These are phyloP conservation scores for Dendrothele bispora DNA, from an alignment of 768 basidiomycete genomes.

Conservation along the genomic window DNA sequence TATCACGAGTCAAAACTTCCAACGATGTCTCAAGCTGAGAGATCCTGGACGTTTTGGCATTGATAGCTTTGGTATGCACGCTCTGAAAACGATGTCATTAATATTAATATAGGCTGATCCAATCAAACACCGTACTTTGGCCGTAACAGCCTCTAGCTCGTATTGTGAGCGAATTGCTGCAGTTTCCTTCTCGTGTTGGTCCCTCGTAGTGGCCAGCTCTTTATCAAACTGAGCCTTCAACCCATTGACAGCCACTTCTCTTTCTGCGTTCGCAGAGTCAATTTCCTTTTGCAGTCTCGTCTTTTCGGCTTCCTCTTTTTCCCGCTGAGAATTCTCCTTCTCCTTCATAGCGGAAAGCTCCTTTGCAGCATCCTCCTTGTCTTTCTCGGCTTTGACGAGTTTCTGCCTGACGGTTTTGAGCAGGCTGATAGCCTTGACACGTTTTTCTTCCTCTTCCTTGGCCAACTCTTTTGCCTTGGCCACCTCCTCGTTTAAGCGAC, in stretches of 20 bases:
- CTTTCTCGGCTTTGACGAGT: constrained; percentile 95
- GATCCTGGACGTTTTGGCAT: constrained; percentile 60
- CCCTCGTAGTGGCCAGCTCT: constrained; percentile 59
- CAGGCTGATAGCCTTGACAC: constrained; percentile 87
- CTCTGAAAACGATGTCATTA: constrained; percentile 41
- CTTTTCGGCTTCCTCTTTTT: constrained; percentile 45
- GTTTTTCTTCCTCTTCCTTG: constrained; percentile 97
- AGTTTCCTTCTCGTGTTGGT: constrained; percentile 76
- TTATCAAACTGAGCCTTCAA: constrained; percentile 72
- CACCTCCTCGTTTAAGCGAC: constrained; percentile 62
- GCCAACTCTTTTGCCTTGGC: constrained; percentile 57
- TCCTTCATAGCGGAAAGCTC: constrained; percentile 54
- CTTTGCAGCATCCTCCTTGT: constrained; percentile 75
- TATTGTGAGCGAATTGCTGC: constrained; percentile 63
- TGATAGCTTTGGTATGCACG: constrained; percentile 65
- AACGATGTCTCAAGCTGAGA: constrained; percentile 68
- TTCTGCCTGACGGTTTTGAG: constrained; percentile 96
- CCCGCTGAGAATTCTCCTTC: constrained; percentile 46
- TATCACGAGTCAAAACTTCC: constrained; percentile 69
- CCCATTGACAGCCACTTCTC: constrained; percentile 58
- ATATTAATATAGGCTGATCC: constrained; percentile 2
- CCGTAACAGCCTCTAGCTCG: constrained; percentile 72
- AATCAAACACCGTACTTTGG: constrained; percentile 56
- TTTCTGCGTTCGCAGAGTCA: constrained; percentile 57
- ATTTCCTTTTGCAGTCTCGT: constrained; percentile 62